A percentile compares a stretch with the other conserved stretches of the same genome.
phyloP scores from a whole-genome alignment of 1,139 yeast genomes.

The Taphrina deformans region DNA sequence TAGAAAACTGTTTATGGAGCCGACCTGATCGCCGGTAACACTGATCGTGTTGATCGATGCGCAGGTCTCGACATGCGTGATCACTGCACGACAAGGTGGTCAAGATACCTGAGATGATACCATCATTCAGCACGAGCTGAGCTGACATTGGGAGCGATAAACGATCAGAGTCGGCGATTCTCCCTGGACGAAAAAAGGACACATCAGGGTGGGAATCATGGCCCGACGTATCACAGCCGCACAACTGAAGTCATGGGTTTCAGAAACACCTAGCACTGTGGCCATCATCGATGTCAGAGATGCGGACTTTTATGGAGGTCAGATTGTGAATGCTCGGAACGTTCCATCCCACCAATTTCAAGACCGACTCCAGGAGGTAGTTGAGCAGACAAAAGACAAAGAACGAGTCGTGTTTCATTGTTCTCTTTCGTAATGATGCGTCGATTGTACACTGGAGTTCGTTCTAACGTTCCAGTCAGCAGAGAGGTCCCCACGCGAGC shows the following conservation, averaged over 20 bases:
- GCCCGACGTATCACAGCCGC: not conserved
- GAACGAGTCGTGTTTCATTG: slow-evolving; percentile 68
- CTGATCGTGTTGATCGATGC: too few species aligned
- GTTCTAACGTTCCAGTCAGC: slow-evolving; percentile 58
- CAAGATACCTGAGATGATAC: too few species aligned
- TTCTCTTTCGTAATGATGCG: slow-evolving; percentile 39
- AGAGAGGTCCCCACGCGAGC: slow-evolving; percentile 85
- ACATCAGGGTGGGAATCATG: not conserved
- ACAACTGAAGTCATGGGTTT: slow-evolving; percentile 24
- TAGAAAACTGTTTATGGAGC: too few species aligned
- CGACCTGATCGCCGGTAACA: too few species aligned
- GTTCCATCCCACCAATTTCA: slow-evolving; percentile 60
- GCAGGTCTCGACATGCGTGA: too few species aligned
- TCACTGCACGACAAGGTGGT: too few species aligned
- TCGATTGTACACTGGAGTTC: not conserved
- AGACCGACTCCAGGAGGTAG: slow-evolving; percentile 50
- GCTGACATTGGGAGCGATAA: too few species aligned
- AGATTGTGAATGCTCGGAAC: slow-evolving; percentile 62
- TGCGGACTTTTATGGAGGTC: slow-evolving; percentile 74
- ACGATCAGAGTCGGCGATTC: too few species aligned
- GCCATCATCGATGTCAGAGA: slow-evolving; percentile 86
- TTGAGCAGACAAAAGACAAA: slow-evolving; percentile 14
- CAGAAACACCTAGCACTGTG: slow-evolving; percentile 41
- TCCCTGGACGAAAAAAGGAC: too few species aligned
- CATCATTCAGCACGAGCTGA: too few species aligned